Conservation (phyloP, 2,329 filamentous ascomycete species). For the Aureobasidium sp. region DNA sequence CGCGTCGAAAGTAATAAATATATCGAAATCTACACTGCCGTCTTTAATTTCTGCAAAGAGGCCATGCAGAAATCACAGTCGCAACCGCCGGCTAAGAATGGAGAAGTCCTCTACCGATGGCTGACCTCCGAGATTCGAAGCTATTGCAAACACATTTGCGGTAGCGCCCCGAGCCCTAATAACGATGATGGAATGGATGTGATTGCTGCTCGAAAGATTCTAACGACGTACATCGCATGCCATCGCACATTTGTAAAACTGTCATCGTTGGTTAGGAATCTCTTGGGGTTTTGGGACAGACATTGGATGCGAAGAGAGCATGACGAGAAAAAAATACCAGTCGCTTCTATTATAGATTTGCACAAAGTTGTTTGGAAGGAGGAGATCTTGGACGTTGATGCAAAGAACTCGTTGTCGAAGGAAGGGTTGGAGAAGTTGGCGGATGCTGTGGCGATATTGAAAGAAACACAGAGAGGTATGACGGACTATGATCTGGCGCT, state of each 20-base stretch:
- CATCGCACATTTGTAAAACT: neutral
- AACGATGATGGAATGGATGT: neutral
- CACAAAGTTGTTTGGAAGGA: neutral
- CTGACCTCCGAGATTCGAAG: neutral
- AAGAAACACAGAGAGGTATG: neutral
- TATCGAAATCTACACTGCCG: neutral
- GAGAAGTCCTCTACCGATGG: neutral
- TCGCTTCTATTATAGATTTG: neutral
- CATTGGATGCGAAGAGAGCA: neutral
- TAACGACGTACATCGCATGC: neutral
- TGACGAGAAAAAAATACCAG: neutral
- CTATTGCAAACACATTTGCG: neutral
- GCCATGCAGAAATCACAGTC: no score
- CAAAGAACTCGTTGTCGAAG: neutral
- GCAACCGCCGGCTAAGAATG: neutral
- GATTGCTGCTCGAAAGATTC: neutral
- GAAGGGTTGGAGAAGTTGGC: neutral
- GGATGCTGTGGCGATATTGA: neutral
- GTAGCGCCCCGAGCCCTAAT: neutral
- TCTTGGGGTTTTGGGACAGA: neutral
- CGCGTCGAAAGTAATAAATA: neutral
- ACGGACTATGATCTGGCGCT: neutral
- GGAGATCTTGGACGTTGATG: neutral
- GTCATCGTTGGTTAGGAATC: neutral
- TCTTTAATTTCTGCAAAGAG: neutral